phyloP scores from a whole-genome alignment of 805 yeast species.

The Henningerozyma blattae region DNA sequence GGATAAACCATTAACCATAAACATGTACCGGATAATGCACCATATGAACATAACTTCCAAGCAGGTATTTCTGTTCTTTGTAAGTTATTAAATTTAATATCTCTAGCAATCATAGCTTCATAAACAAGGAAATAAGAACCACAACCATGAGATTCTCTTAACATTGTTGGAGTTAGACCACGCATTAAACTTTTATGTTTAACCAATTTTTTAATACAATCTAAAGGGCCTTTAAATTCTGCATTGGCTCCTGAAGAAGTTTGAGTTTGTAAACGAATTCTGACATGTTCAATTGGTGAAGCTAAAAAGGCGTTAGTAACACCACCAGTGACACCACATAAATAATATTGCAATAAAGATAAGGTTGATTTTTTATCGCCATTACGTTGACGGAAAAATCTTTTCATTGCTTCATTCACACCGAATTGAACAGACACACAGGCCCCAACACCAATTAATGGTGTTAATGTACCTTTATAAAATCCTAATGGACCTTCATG shows the following conservation, averaged over 20 bases:
- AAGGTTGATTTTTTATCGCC: conserved; percentile 26
- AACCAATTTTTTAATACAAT: conserved; percentile 37
- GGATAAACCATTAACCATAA: conserved; percentile 84
- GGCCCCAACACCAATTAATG: conserved; percentile 92
- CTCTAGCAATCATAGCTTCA: conserved; percentile 67
- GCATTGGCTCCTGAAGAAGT: conserved; percentile 31
- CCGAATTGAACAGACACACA: conserved; percentile 96
- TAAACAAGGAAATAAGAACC: conserved; percentile 84
- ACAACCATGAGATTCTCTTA: conserved; percentile 79
- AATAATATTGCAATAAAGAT: conserved; percentile 54
- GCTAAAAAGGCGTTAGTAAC: conserved; percentile 81
- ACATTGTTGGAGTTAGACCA: conserved; percentile 72
- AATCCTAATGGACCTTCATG: conserved; percentile 82
- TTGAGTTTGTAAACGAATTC: conserved; percentile 87
- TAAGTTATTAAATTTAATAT: conserved; percentile 25
- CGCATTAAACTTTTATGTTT: conserved; percentile 51
- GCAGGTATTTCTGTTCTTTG: conserved; percentile 71
- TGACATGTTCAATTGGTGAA: conserved; percentile 87
- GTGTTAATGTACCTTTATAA: conserved; percentile 90
- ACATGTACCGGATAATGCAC: conserved; percentile 84
- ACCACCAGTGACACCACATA: conserved; percentile 88
- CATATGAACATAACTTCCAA: conserved; percentile 75
- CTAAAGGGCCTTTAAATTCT: conserved; percentile 46
- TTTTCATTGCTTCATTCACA: conserved; percentile 87
- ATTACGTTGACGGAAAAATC: conserved; percentile 42